Evolutionary conservation across 139 green algal species (phyloP).

Genomic region (Closterium sp.): DNA sequence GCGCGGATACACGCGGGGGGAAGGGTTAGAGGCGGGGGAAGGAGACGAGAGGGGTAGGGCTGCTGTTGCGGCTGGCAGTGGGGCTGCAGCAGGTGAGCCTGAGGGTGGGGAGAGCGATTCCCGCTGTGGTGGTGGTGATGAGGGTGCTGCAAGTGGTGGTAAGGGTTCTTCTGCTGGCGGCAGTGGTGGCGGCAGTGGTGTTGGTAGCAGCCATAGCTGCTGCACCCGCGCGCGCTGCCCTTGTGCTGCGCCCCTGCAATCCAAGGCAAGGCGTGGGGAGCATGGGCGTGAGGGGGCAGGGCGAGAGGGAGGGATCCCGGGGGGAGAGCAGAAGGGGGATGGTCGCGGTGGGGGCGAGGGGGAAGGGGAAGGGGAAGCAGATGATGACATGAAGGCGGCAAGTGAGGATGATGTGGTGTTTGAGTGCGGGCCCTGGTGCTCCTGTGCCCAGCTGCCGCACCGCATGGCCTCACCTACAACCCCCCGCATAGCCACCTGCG

Average conservation of each 20-base stretch:
- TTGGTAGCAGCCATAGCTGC: neutral
- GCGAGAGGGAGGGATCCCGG: neutral
- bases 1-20: neutral
- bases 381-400: neutral
- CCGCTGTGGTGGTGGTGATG: no score
- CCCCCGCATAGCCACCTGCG: neutral
- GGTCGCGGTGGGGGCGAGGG: neutral
- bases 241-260: neutral
- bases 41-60: neutral
- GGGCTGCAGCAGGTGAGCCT: neutral
- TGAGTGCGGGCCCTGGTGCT: neutral
- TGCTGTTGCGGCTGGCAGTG: neutral
- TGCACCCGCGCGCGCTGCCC: neutral
- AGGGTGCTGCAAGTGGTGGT: no score
- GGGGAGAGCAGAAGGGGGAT: neutral
- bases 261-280: neutral
- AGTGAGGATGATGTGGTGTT: neutral
- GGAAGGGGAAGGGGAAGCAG: neutral
- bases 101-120: no score
- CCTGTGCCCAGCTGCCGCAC: neutral
- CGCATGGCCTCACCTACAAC: no score
- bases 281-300: neutral
- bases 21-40: neutral
- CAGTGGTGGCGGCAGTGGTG: neutral
- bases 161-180: no score